Conservation (phyloP, 371 early-diverging fungal genomes). For the Rhizopus delemar region DNA sequence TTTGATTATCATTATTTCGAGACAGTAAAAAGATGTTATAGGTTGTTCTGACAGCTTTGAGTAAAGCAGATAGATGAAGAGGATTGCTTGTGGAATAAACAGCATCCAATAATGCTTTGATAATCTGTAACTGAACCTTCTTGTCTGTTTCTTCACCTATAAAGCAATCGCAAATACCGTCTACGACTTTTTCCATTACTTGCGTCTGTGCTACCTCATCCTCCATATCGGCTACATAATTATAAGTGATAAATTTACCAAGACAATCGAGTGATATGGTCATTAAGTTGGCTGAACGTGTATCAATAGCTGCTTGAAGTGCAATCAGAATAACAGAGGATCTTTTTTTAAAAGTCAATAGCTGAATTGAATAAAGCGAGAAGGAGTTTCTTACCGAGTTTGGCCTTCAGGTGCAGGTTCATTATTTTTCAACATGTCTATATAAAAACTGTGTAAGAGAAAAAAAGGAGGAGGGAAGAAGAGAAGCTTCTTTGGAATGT, state of each 20-base stretch:
- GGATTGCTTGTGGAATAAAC: slow-evolving; percentile 69
- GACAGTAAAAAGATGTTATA: slow-evolving; percentile 74
- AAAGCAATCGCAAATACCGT: slow-evolving; percentile 60
- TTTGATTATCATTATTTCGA: slow-evolving; percentile 75
- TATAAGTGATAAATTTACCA: slow-evolving; percentile 76
- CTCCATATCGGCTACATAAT: slow-evolving; percentile 61
- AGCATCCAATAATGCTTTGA: slow-evolving; percentile 83
- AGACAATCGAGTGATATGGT: slow-evolving; percentile 68
- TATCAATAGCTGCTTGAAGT: slow-evolving; percentile 59
- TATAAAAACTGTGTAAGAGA: background rate
- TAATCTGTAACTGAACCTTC: slow-evolving; percentile 72
- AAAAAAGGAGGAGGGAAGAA: background rate
- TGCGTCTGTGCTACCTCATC: slow-evolving; percentile 44
- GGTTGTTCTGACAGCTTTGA: slow-evolving; percentile 80
- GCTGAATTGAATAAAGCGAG: background rate
- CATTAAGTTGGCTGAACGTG: slow-evolving; percentile 56
- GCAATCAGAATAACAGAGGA: slow-evolving; percentile 60
- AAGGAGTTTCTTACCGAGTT: slow-evolving; percentile 26
- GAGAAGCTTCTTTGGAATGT: too few relatives aligned
- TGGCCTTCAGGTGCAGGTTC: slow-evolving; percentile 48
- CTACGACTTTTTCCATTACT: slow-evolving; percentile 59
- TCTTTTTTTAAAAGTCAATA: slow-evolving; percentile 20
- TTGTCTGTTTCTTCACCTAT: slow-evolving; percentile 77
- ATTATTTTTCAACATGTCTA: slow-evolving; percentile 42
- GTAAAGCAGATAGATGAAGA: slow-evolving; percentile 75